Base-by-base conservation (phyloP, 1,284 basidiomycete genomes). In the Mycocalia duriaeana region DNA sequence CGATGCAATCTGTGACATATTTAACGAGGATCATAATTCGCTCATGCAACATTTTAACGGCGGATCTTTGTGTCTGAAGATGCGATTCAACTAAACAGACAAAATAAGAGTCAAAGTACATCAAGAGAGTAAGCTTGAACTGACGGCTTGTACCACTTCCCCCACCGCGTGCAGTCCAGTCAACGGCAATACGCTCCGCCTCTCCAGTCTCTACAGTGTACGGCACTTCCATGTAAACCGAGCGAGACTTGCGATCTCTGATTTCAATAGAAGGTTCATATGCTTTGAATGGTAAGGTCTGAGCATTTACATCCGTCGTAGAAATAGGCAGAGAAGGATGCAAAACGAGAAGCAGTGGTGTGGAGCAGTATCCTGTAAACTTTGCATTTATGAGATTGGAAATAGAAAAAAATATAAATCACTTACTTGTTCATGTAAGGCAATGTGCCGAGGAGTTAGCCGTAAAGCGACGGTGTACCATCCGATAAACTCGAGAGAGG, bases 131-230 rank as follows among this genome's bases (percentile, higher is more conserved):
- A 24, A 22, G 24, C 28, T 40, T 16, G 50, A 53, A 71, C 85
- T 75, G 58, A 88, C 89, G 66, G 53, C 84, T 89, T 4, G 84
- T 88, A 47, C 87, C 86, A 40, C 85, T 85, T 25, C 85, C 89
- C 26, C 90, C 89, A n/a, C 92, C 92, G 62, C 86, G 85, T 11
- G 91, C 88, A 1, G 92, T 91, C 76, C 92, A 94, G 66, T 99
- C 94, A 0, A 99, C 95, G 1, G 96, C 96, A 53, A 99, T 97
- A 24, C 96, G 82, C 63, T 99, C 95, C 5, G 96, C 95, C 68
- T 99, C 96, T 23, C 95, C 95, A 0, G 94, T 97, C 66, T 97
- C 93, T n/a, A 99, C 86, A 46, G 76, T 85, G 69, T 79, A 98
- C 1, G 83, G 67, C 1, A 82, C 88, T 53, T 90, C 87, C 25